Evolutionary conservation across 495 filamentous ascomycete genomes (phyloP), one percentile per base, ranked within the genome.

Genomic region (Podospora appendiculata): DNA sequence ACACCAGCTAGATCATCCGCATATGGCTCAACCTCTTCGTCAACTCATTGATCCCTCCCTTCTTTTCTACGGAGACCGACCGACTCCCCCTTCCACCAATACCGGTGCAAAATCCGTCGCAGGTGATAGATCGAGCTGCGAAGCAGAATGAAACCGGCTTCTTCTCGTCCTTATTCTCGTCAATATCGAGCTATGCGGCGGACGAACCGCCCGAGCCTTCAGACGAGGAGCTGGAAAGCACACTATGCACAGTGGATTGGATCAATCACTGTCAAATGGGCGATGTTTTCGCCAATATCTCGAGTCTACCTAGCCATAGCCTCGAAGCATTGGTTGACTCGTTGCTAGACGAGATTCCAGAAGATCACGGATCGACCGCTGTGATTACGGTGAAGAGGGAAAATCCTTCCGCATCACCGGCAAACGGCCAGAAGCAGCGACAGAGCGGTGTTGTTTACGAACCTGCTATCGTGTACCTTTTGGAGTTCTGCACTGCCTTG

Each of bases 161-260:
- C 17, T 86, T 99, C 61, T 95, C 90, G 5, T 89, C 93, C 6
- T 87, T 99, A 53, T 90, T 91, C 1, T 95, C 88, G 6, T 97
- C 96, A 57, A 87, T 99, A 17, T 94, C 91, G n/a, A 96, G 90
- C 64, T 96, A 97, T 71, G 93, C 94, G 25, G 94, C 90, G 14
- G 94, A 96, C 63, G 93, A 99, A 58, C 93, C 93, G 9, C 93
- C 93, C 6, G 94, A 97, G 69, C 93, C 93, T 1, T 96, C 93
- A 1, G 90, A 96, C 50, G 93, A 97, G 61, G 93, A 99, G 65
- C 75, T 99, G 45, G 94, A 97, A 56, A 95, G 91, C 64, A 97
- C 93, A 0, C 70, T 97, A 13, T 90, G 87, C 64, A 92, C 94
- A 0, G 90, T 95, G 7, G 93, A 97, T 61, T 97, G 92, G 56